Evolutionary conservation across 257 asterid species (phyloP), one percentile per base, ranked within the genome.

Genomic region (Ilex aquifolium): DNA sequence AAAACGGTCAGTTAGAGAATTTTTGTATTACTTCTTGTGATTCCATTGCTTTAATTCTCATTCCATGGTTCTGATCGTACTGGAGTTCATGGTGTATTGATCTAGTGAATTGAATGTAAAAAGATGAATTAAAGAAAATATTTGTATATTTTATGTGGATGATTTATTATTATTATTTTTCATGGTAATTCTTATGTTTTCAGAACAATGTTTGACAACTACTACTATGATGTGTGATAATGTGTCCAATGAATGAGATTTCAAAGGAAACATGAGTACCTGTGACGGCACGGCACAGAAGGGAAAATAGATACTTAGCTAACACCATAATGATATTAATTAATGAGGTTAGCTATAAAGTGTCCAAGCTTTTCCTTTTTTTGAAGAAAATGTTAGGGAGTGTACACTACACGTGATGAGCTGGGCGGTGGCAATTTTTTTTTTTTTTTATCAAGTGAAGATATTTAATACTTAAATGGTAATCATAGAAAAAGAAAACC

Each of bases 281-380:
- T 75, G 91, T 46, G 74, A 86, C 87, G 95, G 91, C 91, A 86
- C 88, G 88, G 85, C 82, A 73, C 42, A 40, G 65, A 29, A 65
- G 61, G 44, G 51, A 58, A 68, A 72, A 69, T 64, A 50, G 65
- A 31, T 32, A 62, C 63, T 69, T 66, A 60, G 76, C 54, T 53
- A 69, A 60, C 74, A 55, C 63, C 68, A 68, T 75, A 50, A 63
- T 63, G 53, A 70, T 52, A 68, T 64, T 72, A 72, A 74, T 71
- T 67, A 69, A 74, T 67, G 65, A 50, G 71, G 74, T 67, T 79
- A 65, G 78, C 67, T 74, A 21, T 21, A 21, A 21, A 72, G 66
- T 52, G 49, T 74, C 44, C 60, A 62, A 57, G 76, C 21, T 17
- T 55, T 72, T 21, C 8, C 16, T 67, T 63, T 54, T 50, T 69